phyloP scores from a whole-genome alignment of 164 flowering plant species.

The Buxus sempervirens region DNA sequence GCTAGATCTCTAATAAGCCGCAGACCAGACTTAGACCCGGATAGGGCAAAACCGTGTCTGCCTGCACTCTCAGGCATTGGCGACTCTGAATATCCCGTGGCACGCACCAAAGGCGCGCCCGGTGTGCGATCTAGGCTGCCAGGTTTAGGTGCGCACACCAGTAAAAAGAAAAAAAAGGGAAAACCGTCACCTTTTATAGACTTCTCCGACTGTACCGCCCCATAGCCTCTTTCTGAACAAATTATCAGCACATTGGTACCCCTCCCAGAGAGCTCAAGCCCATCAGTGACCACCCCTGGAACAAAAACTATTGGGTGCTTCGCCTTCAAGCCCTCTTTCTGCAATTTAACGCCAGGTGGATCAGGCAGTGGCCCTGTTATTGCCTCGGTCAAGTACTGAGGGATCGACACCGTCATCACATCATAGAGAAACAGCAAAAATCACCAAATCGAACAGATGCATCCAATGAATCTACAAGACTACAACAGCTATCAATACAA shows the following conservation, averaged over 20 bases:
- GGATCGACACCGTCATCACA: slow-evolving; percentile 84
- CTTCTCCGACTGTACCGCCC: slow-evolving; percentile 96
- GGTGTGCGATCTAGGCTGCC: too few relatives aligned
- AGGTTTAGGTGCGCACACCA: too few relatives aligned
- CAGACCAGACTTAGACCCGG: too few relatives aligned
- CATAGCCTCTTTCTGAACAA: slow-evolving; percentile 88
- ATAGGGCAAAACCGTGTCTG: too few relatives aligned
- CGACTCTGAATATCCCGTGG: too few relatives aligned
- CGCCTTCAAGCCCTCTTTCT: slow-evolving; percentile 68
- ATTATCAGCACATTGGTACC: slow-evolving; percentile 83
- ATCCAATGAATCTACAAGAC: slow-evolving; percentile 70
- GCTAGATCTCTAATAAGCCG: too few relatives aligned
- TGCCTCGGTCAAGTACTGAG: slow-evolving; percentile 91
- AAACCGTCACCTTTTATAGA: slow-evolving; percentile 68
- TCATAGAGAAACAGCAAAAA: slow-evolving; percentile 54
- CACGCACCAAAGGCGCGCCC: too few relatives aligned
- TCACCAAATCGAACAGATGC: slow-evolving; percentile 62
- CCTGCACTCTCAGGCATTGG: too few relatives aligned
- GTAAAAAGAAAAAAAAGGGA: background rate
- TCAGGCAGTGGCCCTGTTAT: slow-evolving; percentile 90
- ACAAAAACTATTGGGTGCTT: slow-evolving; percentile 95
- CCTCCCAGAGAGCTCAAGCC: slow-evolving; percentile 96
- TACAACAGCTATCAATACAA: slow-evolving; percentile 60
- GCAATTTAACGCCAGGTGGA: slow-evolving; percentile 85
- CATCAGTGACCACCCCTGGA: slow-evolving; percentile 97